Conservation (phyloP, 2,329 filamentous ascomycete genomes). For the Colletotrichum orbiculare region DNA sequence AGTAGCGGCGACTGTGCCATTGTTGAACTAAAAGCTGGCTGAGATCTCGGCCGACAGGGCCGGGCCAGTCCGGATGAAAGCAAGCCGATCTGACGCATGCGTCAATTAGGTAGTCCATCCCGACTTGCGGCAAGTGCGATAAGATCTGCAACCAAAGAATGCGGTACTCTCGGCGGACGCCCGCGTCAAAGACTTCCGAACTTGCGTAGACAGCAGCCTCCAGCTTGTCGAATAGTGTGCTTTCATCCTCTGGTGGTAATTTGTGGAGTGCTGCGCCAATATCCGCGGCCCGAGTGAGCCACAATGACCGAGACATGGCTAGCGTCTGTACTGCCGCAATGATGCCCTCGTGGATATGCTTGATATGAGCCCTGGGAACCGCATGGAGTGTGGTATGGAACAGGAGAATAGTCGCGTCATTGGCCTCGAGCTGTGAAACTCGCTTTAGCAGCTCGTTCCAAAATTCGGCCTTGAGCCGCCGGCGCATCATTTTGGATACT, state of each 20-base stretch:
- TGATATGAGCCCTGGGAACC: slow-evolving; percentile 7
- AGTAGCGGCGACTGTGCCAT: slow-evolving; percentile 38
- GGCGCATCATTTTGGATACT: slow-evolving; percentile 24
- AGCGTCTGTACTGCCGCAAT: slow-evolving; percentile 31
- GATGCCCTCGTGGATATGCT: slow-evolving; percentile 23
- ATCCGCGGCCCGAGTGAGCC: slow-evolving; percentile 26
- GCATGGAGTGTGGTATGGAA: slow-evolving; percentile 24
- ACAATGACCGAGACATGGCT: slow-evolving; percentile 1
- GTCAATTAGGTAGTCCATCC: slow-evolving; percentile 35
- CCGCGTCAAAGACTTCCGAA: slow-evolving; percentile 10
- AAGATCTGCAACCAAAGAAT: slow-evolving; percentile 38
- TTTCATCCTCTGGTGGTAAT: slow-evolving; percentile 13
- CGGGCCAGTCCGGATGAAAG: slow-evolving; percentile 15
- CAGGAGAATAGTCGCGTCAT: slow-evolving; percentile 3
- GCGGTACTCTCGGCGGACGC: slow-evolving; percentile 10
- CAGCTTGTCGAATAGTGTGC: slow-evolving; percentile 15
- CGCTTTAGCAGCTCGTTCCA: slow-evolving; percentile 26
- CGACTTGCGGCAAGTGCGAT: slow-evolving; percentile 36
- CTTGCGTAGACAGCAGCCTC: slow-evolving; percentile 15
- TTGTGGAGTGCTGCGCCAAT: slow-evolving; percentile 27
- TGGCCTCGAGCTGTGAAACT: slow-evolving; percentile 17
- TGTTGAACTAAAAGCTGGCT: slow-evolving; percentile 38
- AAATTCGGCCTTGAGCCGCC: slow-evolving; percentile 11
- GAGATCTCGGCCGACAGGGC: slow-evolving; percentile 33
- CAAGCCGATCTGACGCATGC: slow-evolving; percentile 30